phyloP scores from a whole-genome alignment of 2,329 filamentous ascomycete genomes.

The Rhexocercosporidium sp. region DNA sequence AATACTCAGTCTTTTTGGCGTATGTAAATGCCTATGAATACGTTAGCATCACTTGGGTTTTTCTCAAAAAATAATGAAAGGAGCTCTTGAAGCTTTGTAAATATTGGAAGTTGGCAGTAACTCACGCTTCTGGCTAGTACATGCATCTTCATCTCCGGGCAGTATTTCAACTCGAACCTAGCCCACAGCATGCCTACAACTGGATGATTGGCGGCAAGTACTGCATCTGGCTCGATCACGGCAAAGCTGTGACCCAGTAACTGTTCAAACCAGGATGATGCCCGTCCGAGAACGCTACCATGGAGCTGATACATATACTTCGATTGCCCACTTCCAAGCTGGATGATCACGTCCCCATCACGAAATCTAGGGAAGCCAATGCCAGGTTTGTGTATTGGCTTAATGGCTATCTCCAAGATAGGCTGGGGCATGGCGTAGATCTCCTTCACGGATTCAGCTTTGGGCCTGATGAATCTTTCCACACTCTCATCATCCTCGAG shows the following conservation, averaged over 20 bases:
- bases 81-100: neutral
- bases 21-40: neutral
- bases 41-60: neutral
- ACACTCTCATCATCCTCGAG: neutral
- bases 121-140: slow-evolving; percentile 15
- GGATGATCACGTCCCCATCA: slow-evolving; percentile 21
- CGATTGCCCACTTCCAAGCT: neutral
- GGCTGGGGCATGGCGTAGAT: too few relatives aligned
- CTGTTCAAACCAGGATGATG: slow-evolving; percentile 23
- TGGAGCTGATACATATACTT: slow-evolving; percentile 21
- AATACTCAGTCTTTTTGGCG: neutral
- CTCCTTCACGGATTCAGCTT: too few relatives aligned
- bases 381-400: neutral
- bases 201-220: neutral
- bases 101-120: neutral
- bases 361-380: slow-evolving; percentile 20
- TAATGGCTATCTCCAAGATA: too few relatives aligned
- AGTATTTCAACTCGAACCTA: slow-evolving; percentile 16
- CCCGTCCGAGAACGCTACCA: neutral
- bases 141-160: neutral
- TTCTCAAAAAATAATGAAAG: neutral
- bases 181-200: neutral
- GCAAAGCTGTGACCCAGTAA: neutral
- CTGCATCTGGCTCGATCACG: slow-evolving; percentile 12
- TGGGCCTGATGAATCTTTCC: neutral